Evolutionary conservation across 2,329 filamentous ascomycete genomes (phyloP).

Genomic region (Penicillium freii): DNA sequence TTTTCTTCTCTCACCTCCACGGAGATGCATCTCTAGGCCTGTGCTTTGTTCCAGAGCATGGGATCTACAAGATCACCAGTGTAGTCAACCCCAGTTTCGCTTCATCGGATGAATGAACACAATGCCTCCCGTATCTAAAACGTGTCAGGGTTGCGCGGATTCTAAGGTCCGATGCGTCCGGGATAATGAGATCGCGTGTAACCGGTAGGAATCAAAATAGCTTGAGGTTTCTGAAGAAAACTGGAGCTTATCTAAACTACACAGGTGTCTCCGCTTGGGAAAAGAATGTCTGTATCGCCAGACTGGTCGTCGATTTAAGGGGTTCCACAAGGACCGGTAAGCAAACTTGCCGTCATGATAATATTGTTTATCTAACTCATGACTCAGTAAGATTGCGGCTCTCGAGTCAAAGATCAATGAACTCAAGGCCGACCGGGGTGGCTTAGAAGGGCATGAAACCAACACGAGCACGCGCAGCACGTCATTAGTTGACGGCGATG

Average conservation of each 20-base stretch:
- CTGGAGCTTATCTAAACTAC: background rate
- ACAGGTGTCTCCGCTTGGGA: background rate
- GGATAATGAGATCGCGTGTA: background rate
- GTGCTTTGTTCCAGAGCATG: background rate
- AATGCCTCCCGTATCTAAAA: background rate
- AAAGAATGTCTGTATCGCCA: background rate
- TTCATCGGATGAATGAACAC: background rate
- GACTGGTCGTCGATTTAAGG: background rate
- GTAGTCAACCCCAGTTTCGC: background rate
- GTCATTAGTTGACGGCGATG: background rate
- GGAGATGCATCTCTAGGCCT: background rate
- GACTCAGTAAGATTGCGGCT: background rate
- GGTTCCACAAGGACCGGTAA: background rate
- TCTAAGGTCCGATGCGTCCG: background rate
- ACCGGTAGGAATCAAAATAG: background rate
- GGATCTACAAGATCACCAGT: background rate
- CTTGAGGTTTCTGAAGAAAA: background rate
- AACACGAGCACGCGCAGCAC: background rate
- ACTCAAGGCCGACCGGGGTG: background rate
- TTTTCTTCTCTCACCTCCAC: background rate
- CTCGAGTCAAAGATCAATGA: background rate
- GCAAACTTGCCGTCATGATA: background rate
- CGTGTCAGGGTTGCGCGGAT: background rate
- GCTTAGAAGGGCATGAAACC: background rate
- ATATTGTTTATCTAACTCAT: background rate